phyloP scores from a whole-genome alignment of 73 alveolate species.

The Paramecium primaurelia region DNA sequence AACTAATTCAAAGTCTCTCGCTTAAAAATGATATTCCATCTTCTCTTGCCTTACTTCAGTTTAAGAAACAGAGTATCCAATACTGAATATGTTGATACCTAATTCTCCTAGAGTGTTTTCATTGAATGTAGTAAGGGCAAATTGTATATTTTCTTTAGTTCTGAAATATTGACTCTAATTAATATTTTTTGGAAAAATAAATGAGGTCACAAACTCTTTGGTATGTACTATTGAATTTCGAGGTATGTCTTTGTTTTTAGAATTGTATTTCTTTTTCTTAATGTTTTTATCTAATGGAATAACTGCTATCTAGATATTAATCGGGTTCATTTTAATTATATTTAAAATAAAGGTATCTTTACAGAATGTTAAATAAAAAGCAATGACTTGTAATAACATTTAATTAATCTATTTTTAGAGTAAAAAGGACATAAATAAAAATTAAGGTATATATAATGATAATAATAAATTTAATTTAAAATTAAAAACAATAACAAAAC shows the following conservation, averaged over 20 bases:
- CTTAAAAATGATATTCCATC: not conserved
- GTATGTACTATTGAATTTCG: not conserved
- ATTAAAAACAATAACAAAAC: too few relatives aligned
- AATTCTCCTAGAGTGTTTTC: conserved; percentile 9
- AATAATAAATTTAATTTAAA: too few relatives aligned
- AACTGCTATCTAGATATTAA: not conserved
- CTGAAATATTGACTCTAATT: not conserved
- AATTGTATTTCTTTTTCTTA: not conserved
- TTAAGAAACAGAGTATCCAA: not conserved
- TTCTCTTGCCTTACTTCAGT: not conserved
- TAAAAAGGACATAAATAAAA: not conserved
- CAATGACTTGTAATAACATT: not conserved
- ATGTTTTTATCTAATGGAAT: not conserved
- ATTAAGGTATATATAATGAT: not conserved
- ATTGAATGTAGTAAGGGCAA: not conserved
- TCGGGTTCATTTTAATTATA: not conserved
- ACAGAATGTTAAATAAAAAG: not conserved
- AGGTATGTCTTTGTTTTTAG: not conserved
- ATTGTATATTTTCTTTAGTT: not conserved
- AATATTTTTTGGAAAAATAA: not conserved
- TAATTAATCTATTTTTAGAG: not conserved
- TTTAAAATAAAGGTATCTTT: not conserved
- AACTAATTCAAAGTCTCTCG: not conserved
- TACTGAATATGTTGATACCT: not conserved
- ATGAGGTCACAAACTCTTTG: not conserved